These are phyloP conservation scores for Hordeum vulgare DNA, from an alignment of 176 grass and related monocot species.

Conservation along the genomic window DNA sequence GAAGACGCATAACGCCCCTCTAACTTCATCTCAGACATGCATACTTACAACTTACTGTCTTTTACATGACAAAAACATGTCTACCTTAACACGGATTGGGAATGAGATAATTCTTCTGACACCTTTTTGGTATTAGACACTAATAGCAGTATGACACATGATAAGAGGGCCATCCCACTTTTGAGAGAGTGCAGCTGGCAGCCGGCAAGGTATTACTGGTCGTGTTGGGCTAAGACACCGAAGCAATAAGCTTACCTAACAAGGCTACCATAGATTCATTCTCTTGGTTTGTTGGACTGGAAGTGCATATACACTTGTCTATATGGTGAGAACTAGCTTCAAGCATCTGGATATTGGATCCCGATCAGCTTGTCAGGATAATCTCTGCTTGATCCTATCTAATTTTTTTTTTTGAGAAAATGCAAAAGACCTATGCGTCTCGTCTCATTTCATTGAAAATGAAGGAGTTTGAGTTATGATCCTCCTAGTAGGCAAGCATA, in stretches of 20 bases:
- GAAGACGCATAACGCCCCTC: not conserved
- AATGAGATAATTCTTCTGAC: not conserved
- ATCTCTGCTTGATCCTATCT: not conserved
- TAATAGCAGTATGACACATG: not conserved
- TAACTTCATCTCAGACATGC: not conserved
- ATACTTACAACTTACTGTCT: not conserved
- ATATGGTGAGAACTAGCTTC: not conserved
- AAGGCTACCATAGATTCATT: not conserved
- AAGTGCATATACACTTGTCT: not conserved
- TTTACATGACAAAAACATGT: not conserved
- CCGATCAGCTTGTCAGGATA: not conserved
- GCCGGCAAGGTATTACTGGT: not conserved
- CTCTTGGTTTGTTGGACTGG: not conserved
- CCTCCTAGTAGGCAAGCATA: too few species aligned
- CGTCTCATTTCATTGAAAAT: too few species aligned
- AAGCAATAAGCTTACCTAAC: not conserved
- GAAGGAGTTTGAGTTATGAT: too few species aligned
- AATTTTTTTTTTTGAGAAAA: too few species aligned
- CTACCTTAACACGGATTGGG: not conserved
- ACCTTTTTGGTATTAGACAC: not conserved
- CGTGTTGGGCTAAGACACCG: not conserved
- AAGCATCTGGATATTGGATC: conserved; percentile 2
- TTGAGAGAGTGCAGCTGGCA: not conserved
- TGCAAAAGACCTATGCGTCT: too few species aligned
- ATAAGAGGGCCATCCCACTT: not conserved